Conservation (phyloP, 371 early-diverging fungal genomes). For the Mortierella sp. region DNA sequence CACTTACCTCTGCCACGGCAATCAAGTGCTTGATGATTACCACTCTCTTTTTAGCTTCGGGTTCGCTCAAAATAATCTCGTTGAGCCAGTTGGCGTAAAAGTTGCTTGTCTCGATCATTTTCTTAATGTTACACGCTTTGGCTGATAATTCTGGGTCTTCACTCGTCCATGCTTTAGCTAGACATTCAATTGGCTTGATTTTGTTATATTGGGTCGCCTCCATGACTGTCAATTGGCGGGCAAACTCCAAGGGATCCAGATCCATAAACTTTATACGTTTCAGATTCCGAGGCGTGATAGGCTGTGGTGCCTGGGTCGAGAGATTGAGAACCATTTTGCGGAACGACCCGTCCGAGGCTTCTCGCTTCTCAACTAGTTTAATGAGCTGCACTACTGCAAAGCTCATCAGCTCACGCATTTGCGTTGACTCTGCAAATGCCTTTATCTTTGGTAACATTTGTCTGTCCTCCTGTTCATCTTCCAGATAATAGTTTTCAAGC, state of each 20-base stretch:
- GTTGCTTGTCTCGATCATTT: constrained; percentile 79
- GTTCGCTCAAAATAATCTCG: constrained; percentile 82
- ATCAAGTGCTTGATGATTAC: constrained; percentile 86
- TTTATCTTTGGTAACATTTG: constrained; percentile 77
- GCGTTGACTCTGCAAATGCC: constrained; percentile 78
- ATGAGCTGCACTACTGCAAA: constrained; percentile 79
- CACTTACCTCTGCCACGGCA: constrained; percentile 80
- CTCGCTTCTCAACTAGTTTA: constrained; percentile 77
- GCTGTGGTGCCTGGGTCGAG: constrained; percentile 68
- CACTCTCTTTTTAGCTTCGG: constrained; percentile 84
- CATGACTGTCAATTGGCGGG: constrained; percentile 93
- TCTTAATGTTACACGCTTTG: constrained; percentile 78
- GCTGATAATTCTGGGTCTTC: constrained; percentile 69
- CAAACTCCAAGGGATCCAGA: constrained; percentile 92
- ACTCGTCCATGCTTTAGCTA: constrained; percentile 91
- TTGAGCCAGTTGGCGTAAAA: constrained; percentile 91
- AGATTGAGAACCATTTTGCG: constrained; percentile 75
- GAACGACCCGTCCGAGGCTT: constrained; percentile 64
- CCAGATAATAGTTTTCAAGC: constrained; percentile 90
- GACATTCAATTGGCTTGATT: constrained; percentile 88
- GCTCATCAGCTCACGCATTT: constrained; percentile 79
- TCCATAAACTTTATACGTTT: constrained; percentile 80
- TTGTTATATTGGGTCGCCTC: constrained; percentile 84
- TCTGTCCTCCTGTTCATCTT: constrained; percentile 73
- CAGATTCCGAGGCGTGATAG: constrained; percentile 78